These are phyloP conservation scores for Apophysomyces trapeziformis DNA, from an alignment of 371 early-diverging fungal genomes.

Conservation along the genomic window DNA sequence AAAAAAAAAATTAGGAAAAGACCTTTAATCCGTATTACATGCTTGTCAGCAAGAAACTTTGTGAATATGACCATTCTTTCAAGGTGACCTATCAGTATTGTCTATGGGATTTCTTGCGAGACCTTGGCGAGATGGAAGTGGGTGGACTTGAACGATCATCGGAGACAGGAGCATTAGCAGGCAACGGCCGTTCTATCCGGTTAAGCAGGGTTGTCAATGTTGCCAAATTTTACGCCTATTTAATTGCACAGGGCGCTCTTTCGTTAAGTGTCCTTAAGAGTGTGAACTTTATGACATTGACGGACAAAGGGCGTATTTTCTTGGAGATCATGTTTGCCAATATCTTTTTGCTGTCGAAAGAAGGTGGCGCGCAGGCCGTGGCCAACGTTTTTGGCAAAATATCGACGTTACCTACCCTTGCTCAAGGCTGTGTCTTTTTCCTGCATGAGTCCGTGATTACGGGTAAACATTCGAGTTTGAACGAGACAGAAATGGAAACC, in stretches of 20 bases:
- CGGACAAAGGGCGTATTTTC: constrained; percentile 64
- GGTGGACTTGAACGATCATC: constrained; percentile 70
- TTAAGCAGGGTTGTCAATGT: constrained; percentile 72
- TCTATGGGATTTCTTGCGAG: constrained; percentile 91
- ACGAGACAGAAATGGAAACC: constrained; percentile 55
- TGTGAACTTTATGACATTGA: constrained; percentile 74
- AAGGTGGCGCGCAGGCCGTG: constrained; percentile 53
- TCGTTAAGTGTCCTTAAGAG: constrained; percentile 73
- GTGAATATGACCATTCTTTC: constrained; percentile 75
- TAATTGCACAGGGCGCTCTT: constrained; percentile 65
- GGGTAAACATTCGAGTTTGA: constrained; percentile 31
- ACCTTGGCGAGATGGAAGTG: constrained; percentile 77
- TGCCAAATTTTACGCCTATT: constrained; percentile 75
- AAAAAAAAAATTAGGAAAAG: constrained; percentile 64
- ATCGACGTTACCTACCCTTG: constrained; percentile 61
- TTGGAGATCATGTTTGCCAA: constrained; percentile 70
- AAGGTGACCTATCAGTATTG: constrained; percentile 94
- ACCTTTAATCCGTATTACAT: constrained; percentile 95
- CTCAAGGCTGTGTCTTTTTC: constrained; percentile 77
- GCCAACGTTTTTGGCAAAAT: constrained; percentile 65
- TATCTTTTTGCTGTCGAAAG: constrained; percentile 41
- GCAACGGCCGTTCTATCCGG: constrained; percentile 42
- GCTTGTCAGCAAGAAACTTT: constrained; percentile 80
- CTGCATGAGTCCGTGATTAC: constrained; percentile 66
- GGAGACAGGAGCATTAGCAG: constrained; percentile 21